Percentiles rank a stretch among this genome's conserved stretches.
Conservation (phyloP, 495 filamentous ascomycete genomes). For the Pyronema omphalodes region DNA sequence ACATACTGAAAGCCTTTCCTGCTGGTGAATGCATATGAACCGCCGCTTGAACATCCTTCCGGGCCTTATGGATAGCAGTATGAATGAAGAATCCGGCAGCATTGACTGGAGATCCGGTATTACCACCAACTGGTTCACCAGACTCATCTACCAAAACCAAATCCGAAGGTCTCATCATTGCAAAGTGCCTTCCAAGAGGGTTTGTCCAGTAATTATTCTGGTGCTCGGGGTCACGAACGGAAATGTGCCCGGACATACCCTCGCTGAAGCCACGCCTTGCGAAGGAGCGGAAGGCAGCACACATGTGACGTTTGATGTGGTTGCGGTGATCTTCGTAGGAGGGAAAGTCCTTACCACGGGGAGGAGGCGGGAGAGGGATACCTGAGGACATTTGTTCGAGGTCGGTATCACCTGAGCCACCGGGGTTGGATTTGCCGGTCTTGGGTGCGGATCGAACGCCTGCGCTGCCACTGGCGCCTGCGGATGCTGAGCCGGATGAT, state of each 20-base stretch:
- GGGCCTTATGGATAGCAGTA: constrained; percentile 35
- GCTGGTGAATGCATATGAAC: constrained; percentile 37
- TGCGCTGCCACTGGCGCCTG: too few species aligned
- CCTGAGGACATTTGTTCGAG: background rate
- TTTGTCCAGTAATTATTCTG: constrained; percentile 50
- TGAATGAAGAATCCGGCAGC: constrained; percentile 55
- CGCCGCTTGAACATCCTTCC: constrained; percentile 34
- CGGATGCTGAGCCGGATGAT: too few species aligned
- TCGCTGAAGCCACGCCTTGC: constrained; percentile 42
- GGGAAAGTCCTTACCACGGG: background rate
- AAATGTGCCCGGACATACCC: constrained; percentile 47
- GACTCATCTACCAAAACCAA: constrained; percentile 37
- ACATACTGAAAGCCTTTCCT: constrained; percentile 36
- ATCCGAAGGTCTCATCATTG: constrained; percentile 33
- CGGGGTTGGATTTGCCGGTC: background rate
- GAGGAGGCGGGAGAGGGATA: background rate
- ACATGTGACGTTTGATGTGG: constrained; percentile 30
- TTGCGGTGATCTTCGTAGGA: background rate
- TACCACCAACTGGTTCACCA: constrained; percentile 28
- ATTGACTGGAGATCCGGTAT: constrained; percentile 30
- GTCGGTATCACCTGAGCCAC: background rate
- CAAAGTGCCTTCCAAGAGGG: constrained; percentile 39
- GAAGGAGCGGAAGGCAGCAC: constrained; percentile 40
- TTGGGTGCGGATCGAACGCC: too few species aligned
- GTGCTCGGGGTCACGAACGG: constrained; percentile 42